Evolutionary conservation across 2,329 filamentous ascomycete species (phyloP).

Genomic region (Pestalotiopsis fici): DNA sequence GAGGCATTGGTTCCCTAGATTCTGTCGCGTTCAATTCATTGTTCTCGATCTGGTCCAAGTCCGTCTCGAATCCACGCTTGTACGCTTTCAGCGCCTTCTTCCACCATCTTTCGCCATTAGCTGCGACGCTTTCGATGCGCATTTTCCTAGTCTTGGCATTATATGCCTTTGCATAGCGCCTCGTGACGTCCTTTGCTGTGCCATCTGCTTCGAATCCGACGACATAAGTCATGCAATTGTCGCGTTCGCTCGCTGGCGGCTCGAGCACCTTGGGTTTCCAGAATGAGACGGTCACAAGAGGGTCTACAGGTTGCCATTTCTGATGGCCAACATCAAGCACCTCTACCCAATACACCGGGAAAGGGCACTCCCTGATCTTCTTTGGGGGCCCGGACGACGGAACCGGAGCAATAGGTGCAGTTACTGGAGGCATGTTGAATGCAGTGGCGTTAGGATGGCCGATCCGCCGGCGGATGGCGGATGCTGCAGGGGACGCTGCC

Average conservation of each 20-base stretch:
- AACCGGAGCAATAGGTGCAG: constrained; percentile 33
- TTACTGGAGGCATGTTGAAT: constrained; percentile 48
- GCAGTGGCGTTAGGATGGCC: constrained; percentile 57
- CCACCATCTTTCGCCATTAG: constrained; percentile 55
- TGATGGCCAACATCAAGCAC: constrained; percentile 82
- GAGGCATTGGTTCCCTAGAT: constrained; percentile 80
- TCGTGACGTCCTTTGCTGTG: constrained; percentile 80
- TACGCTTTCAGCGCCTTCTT: constrained; percentile 51
- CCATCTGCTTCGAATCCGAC: constrained; percentile 83
- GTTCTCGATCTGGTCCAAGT: constrained; percentile 83
- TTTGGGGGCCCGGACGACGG: constrained; percentile 35
- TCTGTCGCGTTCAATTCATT: constrained; percentile 72
- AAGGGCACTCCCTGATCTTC: constrained; percentile 67
- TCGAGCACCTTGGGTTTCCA: constrained; percentile 78
- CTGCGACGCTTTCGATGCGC: constrained; percentile 68
- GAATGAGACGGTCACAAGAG: constrained; percentile 76
- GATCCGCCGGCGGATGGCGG: constrained; percentile 44
- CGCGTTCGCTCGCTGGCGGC: constrained; percentile 74
- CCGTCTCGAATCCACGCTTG: constrained; percentile 42
- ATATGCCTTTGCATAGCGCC: constrained; percentile 83
- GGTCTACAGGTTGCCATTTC: constrained; percentile 89
- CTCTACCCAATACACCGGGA: constrained; percentile 94
- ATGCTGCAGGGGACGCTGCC: constrained; percentile 7
- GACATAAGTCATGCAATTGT: constrained; percentile 81
- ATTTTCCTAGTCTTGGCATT: constrained; percentile 84